Percentiles rank a stretch among this genome's conserved stretches.
phyloP scores from a whole-genome alignment of 129 eudicot species.

The Oenanthe sinensis region DNA sequence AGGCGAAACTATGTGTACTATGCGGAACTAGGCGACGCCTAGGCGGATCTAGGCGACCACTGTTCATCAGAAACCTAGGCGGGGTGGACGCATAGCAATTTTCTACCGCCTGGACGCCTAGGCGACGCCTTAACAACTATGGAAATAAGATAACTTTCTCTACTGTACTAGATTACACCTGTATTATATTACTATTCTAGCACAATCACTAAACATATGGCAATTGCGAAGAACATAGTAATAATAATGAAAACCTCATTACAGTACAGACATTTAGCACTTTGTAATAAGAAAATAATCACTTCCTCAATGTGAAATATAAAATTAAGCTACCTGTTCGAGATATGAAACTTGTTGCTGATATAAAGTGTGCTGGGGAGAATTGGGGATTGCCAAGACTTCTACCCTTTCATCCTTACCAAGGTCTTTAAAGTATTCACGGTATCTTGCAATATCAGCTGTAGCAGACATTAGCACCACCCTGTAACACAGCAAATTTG shows the following conservation, averaged over 20 bases:
- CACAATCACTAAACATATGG: background rate
- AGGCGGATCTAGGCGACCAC: no score
- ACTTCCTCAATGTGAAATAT: background rate
- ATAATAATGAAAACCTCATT: background rate
- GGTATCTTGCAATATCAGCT: constrained; percentile 82
- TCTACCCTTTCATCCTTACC: constrained; percentile 93
- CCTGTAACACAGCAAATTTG: constrained; percentile 37
- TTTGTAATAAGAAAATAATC: background rate
- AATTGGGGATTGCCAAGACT: constrained; percentile 76
- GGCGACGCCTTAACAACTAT: no score
- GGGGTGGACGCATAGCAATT: no score
- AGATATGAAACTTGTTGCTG: constrained; percentile 66
- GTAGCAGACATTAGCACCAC: constrained; percentile 99
- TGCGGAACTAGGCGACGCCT: no score
- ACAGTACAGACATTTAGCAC: background rate
- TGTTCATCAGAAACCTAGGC: no score
- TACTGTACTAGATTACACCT: background rate
- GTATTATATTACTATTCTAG: background rate
- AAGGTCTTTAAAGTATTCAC: constrained; percentile 83
- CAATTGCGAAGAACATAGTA: background rate
- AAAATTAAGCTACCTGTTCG: constrained; percentile 54
- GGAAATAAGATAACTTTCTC: background rate
- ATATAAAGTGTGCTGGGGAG: constrained; percentile 51
- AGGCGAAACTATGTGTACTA: no score
- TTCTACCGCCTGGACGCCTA: no score